Evolutionary conservation across 2,329 filamentous ascomycete species (phyloP).

Genomic region (Phoma sp.): DNA sequence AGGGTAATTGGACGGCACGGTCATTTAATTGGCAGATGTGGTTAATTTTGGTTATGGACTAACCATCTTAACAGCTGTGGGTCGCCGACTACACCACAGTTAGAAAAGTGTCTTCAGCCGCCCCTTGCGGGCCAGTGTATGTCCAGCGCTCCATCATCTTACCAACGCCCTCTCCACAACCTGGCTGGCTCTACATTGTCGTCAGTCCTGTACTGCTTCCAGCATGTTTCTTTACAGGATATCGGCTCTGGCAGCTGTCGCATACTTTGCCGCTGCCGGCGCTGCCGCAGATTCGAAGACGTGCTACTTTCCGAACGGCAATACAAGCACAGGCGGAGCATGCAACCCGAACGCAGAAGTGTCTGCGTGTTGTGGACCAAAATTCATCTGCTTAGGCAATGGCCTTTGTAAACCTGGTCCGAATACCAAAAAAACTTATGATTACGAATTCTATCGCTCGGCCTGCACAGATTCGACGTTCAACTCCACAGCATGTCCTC

Average conservation of each 20-base stretch:
- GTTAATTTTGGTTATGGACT: not conserved
- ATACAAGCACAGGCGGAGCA: constrained; percentile 19
- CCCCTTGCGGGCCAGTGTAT: not conserved
- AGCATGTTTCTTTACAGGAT: not conserved
- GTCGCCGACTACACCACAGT: constrained; percentile 10
- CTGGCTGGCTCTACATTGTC: not conserved
- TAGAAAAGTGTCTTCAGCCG: constrained; percentile 1
- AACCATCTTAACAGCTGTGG: constrained; percentile 4
- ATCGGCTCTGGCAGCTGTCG: not conserved
- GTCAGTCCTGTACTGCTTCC: not conserved
- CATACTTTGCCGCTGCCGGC: not conserved
- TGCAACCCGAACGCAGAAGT: constrained; percentile 23
- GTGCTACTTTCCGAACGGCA: constrained; percentile 30
- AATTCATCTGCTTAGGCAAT: constrained; percentile 29
- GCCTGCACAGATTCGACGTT: constrained; percentile 29
- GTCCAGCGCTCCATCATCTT: not conserved
- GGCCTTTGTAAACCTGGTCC: constrained; percentile 29
- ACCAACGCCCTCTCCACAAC: constrained; percentile 5
- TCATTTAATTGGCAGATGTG: constrained; percentile 1
- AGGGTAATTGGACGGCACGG: not conserved
- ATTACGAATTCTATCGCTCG: constrained; percentile 28
- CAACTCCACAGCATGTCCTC: constrained; percentile 29
- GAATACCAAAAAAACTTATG: constrained; percentile 16
- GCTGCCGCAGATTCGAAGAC: constrained; percentile 15
- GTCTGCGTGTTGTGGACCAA: constrained; percentile 31